These are phyloP conservation scores for Aechmea fasciata DNA, from an alignment of 176 grass and related monocot species.

Conservation along the genomic window DNA sequence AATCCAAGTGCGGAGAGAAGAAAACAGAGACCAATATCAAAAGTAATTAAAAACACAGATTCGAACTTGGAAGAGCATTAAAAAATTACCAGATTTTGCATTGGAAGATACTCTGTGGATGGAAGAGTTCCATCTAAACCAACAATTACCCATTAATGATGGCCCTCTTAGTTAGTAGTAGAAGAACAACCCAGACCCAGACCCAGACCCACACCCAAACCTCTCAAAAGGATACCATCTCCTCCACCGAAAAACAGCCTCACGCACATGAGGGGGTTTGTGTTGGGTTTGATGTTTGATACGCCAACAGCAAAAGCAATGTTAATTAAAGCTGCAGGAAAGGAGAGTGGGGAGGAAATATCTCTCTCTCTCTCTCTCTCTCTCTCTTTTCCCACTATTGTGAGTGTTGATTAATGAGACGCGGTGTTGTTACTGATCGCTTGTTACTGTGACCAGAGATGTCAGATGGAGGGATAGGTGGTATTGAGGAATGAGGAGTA, in stretches of 20 bases:
- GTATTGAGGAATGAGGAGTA: too few relatives aligned
- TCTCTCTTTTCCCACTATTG: not conserved
- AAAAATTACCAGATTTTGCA: conserved; percentile 47
- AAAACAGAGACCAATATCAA: not conserved
- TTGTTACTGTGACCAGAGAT: too few relatives aligned
- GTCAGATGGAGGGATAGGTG: too few relatives aligned
- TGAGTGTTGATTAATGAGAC: too few relatives aligned
- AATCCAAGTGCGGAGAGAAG: not conserved
- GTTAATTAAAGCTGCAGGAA: not conserved
- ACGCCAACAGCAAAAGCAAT: not conserved
- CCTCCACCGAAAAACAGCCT: not conserved
- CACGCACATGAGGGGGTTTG: not conserved
- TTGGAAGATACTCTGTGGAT: conserved; percentile 51
- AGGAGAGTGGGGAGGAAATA: not conserved
- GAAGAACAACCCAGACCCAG: not conserved
- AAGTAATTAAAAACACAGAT: not conserved
- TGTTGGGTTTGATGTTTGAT: not conserved
- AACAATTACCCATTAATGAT: conserved; percentile 63
- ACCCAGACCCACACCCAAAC: not conserved
- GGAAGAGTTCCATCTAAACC: conserved; percentile 21
- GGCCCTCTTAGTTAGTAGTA: not conserved
- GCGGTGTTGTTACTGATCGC: too few relatives aligned
- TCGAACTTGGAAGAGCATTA: not conserved
- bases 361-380: not conserved
- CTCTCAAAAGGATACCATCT: not conserved